Percentiles rank a stretch among this genome's conserved stretches.
Evolutionary conservation across 768 basidiomycete species (phyloP).

Genomic region (Termitomyces sp.): DNA sequence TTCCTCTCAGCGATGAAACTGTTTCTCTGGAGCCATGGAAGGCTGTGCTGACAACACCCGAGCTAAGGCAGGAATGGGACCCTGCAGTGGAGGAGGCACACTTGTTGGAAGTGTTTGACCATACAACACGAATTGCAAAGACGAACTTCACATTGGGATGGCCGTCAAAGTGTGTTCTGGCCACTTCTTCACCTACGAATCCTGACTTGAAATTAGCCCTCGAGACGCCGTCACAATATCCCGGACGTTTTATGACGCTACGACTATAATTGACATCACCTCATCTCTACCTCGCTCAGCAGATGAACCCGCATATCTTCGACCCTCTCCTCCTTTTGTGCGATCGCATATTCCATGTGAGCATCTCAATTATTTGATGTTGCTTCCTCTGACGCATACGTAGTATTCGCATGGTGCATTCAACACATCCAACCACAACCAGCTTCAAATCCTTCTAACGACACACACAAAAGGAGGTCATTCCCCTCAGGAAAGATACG

Average conservation of each 20-base stretch:
- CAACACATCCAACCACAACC: constrained; percentile 49
- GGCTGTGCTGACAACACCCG: constrained; percentile 77
- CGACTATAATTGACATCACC: constrained; percentile 84
- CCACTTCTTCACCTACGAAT: background rate
- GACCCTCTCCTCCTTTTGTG: constrained; percentile 90
- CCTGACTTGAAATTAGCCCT: constrained; percentile 48
- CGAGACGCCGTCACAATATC: constrained; percentile 94
- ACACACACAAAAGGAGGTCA: constrained; percentile 28
- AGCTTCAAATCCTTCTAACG: constrained; percentile 20
- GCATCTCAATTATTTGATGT: constrained; percentile 6
- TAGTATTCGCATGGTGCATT: constrained; percentile 93
- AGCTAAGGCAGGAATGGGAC: constrained; percentile 89
- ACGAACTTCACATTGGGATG: constrained; percentile 92
- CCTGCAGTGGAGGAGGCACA: constrained; percentile 85
- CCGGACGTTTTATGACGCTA: constrained; percentile 72
- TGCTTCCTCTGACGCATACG: constrained; percentile 9
- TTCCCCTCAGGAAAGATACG: constrained; percentile 43
- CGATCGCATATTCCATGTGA: constrained; percentile 77
- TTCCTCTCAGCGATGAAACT: constrained; percentile 58
- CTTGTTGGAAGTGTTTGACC: constrained; percentile 82
- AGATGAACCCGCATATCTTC: constrained; percentile 87
- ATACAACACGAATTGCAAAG: constrained; percentile 77
- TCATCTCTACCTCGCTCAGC: constrained; percentile 90
- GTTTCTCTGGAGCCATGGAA: constrained; percentile 74
- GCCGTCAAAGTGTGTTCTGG: constrained; percentile 82